phyloP scores from a whole-genome alignment of 371 early-diverging fungal species.

The Funneliformis caledonium region DNA sequence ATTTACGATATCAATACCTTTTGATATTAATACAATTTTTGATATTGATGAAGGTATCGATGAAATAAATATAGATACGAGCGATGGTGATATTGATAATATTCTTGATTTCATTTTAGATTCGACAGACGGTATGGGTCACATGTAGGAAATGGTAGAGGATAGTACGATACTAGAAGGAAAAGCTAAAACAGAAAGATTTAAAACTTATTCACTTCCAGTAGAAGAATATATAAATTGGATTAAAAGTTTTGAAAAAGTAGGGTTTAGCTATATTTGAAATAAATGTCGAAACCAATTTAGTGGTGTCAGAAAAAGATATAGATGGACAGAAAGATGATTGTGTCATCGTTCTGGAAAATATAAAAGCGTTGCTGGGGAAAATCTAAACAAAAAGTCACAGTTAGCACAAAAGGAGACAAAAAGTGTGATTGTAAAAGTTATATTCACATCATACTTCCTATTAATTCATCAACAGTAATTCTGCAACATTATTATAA shows the following conservation, averaged over 20 bases:
- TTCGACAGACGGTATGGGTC: background rate
- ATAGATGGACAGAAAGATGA: slow-evolving; percentile 7
- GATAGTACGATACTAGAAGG: background rate
- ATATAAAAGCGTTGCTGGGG: background rate
- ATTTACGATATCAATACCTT: background rate
- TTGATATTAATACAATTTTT: slow-evolving; percentile 7
- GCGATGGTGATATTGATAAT: background rate
- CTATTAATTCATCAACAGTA: background rate
- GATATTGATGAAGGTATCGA: background rate
- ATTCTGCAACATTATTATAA: background rate
- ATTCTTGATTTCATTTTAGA: background rate
- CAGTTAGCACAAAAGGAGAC: background rate
- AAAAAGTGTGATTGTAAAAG: slow-evolving; percentile 6
- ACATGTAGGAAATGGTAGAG: background rate
- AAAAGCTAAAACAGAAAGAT: background rate
- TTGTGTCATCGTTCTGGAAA: background rate
- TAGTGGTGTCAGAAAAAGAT: background rate
- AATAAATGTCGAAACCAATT: background rate
- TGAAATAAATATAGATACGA: background rate
- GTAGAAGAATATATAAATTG: slow-evolving; percentile 18
- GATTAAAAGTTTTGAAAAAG: slow-evolving; percentile 16
- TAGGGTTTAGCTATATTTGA: background rate
- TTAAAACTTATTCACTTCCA: background rate
- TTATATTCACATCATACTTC: slow-evolving; percentile 7
- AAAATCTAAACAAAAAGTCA: background rate